A percentile compares a stretch with the other conserved stretches of the same genome.
Evolutionary conservation across 257 asterid species (phyloP).

Genomic region (Solanum raphanifolium): DNA sequence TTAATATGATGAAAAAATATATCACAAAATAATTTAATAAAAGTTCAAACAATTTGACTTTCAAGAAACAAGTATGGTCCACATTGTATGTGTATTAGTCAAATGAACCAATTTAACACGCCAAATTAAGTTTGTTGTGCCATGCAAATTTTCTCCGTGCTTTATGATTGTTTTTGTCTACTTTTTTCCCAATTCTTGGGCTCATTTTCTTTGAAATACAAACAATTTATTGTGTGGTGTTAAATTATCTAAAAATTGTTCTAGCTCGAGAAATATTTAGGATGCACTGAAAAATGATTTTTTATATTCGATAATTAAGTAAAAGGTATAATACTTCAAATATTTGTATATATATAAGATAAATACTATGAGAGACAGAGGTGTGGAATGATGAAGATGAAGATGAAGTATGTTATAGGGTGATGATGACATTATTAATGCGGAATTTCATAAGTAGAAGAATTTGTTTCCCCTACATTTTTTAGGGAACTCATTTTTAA

Average conservation of each 20-base stretch:
- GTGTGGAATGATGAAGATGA: no score
- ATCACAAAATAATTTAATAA: background rate
- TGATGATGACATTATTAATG: no score
- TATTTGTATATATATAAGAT: no score
- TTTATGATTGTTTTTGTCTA: background rate
- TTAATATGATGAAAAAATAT: background rate
- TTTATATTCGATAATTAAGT: no score
- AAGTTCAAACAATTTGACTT: background rate
- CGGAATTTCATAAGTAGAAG: no score
- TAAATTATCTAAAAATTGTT: background rate
- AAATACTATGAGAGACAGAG: no score
- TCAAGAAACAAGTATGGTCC: background rate
- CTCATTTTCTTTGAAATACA: background rate
- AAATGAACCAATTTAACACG: background rate
- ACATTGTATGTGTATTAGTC: background rate
- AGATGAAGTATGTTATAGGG: no score
- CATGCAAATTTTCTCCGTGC: background rate
- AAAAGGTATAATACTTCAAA: no score
- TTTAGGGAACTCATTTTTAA: no score
- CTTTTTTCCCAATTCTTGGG: background rate
- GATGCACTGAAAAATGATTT: no score
- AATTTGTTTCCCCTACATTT: no score
- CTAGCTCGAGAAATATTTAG: no score
- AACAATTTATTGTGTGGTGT: background rate
- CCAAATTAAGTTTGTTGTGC: background rate